These are phyloP conservation scores for Melastoma candidum DNA, from an alignment of 441 rosid species.

Conservation along the genomic window DNA sequence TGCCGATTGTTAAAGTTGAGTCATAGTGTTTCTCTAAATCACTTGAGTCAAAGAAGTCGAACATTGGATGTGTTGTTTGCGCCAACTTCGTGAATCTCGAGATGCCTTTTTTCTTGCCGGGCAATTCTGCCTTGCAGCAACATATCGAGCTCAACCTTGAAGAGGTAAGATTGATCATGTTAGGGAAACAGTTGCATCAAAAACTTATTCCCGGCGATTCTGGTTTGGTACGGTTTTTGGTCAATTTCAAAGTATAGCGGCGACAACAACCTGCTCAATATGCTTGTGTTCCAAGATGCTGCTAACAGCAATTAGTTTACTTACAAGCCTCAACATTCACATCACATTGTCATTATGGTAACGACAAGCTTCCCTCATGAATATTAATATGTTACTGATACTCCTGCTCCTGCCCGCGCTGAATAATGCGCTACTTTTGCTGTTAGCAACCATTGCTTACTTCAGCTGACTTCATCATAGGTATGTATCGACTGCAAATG, in stretches of 20 bases:
- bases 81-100: neutral
- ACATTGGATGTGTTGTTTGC: slow-evolving; percentile 1
- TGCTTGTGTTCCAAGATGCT: no score
- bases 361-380: slow-evolving; percentile 48
- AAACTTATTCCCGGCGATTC: no score
- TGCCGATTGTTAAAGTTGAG: no score
- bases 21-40: no score
- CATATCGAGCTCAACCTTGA: slow-evolving; percentile 51
- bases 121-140: slow-evolving; percentile 44
- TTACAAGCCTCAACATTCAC: no score
- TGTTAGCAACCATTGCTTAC: neutral
- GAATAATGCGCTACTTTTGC: neutral
- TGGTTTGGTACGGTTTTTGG: slow-evolving; percentile 3
- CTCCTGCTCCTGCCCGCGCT: neutral
- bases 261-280: slow-evolving; percentile 37
- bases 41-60: slow-evolving; percentile 23
- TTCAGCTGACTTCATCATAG: slow-evolving; percentile 25
- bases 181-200: neutral
- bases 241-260: slow-evolving; percentile 49
- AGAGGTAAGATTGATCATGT: slow-evolving; percentile 40
- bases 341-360: slow-evolving; percentile 49
- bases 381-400: neutral
- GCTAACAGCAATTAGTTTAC: no score
- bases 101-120: neutral
- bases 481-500: slow-evolving; percentile 47